Percentiles rank a stretch among this genome's conserved stretches.
Evolutionary conservation across 371 early-diverging fungal genomes (phyloP).

Genomic region (Mortierella sp.): DNA sequence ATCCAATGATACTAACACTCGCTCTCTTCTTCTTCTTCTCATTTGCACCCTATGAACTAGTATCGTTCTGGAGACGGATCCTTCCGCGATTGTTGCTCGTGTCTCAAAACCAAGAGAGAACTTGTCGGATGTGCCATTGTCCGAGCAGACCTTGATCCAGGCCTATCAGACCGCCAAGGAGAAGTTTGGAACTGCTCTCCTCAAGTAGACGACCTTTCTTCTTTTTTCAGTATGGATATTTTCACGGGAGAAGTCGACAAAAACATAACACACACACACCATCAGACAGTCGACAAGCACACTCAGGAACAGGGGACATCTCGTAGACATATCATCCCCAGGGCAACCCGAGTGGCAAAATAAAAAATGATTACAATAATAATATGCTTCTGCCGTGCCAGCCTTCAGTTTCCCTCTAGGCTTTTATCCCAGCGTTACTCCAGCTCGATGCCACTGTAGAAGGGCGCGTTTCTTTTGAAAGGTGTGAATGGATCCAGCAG

Average conservation of each 20-base stretch:
- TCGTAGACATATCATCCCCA: no score
- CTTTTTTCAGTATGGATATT: background rate
- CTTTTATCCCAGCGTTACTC: no score
- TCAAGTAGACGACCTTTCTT: constrained; percentile 65
- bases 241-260: no score
- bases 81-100: constrained; percentile 87
- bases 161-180: constrained; percentile 94
- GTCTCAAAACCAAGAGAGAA: constrained; percentile 92
- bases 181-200: constrained; percentile 82
- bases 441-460: no score
- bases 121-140: constrained; percentile 84
- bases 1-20: no score
- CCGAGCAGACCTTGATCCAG: constrained; percentile 92
- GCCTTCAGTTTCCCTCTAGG: no score
- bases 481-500: no score
- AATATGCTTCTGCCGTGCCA: no score
- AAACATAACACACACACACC: no score
- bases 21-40: background rate
- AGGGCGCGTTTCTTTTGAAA: no score
- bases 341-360: no score
- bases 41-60: constrained; percentile 43
- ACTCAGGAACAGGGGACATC: background rate
- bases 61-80: constrained; percentile 91
- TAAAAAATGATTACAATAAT: no score
- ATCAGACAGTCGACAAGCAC: background rate